These are phyloP conservation scores for Kwoniella europaea DNA, from an alignment of 768 basidiomycete genomes.

Conservation along the genomic window DNA sequence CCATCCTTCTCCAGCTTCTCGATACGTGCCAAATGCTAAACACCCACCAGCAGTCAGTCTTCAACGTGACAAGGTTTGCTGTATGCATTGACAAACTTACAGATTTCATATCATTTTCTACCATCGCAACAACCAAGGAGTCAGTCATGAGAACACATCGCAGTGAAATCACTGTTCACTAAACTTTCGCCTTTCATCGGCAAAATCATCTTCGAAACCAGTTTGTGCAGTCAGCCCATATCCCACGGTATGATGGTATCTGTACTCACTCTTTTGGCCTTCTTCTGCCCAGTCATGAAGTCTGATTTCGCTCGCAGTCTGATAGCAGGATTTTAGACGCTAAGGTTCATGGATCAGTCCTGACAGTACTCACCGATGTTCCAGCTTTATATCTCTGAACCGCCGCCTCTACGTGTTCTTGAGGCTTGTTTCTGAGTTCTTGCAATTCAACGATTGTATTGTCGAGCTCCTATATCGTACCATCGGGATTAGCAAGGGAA, in stretches of 20 bases:
- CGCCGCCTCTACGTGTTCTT: neutral
- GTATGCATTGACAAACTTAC: no score
- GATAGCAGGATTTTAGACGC: neutral
- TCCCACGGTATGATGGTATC: neutral
- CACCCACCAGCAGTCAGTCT: no score
- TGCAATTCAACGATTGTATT: neutral
- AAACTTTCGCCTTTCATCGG: neutral
- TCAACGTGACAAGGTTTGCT: no score
- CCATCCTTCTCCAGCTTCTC: neutral
- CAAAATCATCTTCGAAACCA: neutral
- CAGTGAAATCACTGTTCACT: neutral
- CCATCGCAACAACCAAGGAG: no score
- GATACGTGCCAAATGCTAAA: neutral
- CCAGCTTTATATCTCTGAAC: neutral
- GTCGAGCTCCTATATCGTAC: neutral
- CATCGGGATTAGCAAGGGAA: neutral
- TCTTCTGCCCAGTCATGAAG: neutral
- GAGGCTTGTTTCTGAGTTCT: neutral
- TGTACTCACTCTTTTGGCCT: neutral
- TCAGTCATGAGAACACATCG: no score
- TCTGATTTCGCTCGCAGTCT: slow-evolving; percentile 1
- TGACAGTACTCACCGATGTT: neutral
- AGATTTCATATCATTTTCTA: no score
- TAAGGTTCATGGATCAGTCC: neutral
- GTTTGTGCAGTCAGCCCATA: neutral